Base-by-base conservation (phyloP, 2,329 filamentous ascomycete genomes). In the Botrytis pseudocinerea region DNA sequence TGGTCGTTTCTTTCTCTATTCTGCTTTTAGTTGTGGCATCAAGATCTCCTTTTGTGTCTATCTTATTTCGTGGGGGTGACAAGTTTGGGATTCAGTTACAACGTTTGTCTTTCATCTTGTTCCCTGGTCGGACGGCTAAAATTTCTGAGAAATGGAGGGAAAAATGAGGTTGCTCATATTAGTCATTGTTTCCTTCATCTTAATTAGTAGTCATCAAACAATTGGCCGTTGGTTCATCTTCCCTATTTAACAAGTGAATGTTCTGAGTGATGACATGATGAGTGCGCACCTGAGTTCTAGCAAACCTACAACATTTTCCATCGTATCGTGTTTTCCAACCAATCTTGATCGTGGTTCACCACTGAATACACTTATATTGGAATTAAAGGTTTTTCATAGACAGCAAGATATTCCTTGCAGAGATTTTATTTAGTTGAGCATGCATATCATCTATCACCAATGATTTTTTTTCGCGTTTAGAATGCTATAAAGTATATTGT, bases 271-370 rank as follows among this genome's bases (percentile, higher is more conserved):
- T 51, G 8, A 51, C 20, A 12, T 9, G 4, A 51, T 54, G n/a
- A 54, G 12, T 28, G 25, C n/a, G n/a, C 5, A 2, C 25, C 48
- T 25, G 0, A 12, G 22, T 25, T 25, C 46, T n/a, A 51, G 48
- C 48, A n/a, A 51, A 25, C 10, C 25, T 51, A 8, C 0, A 54
- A 3, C 2, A 16, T 16, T 54, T 28, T 18, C 2, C 6, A 28
- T 8, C n/a, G 14, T 18, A 28, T 18, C 51, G 0, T 16, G 25
- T n/a, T n/a, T 54, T 3, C 14, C 0, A 54, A 4, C 6, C 0
- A 2, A 18, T 5, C 0, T 54, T 1, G 2, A 54, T n/a, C 25
- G 2, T 2, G 16, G 12, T 9, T n/a, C 25, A n/a, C 48, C 48
- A n/a, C 25, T 51, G 10, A 4, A 28, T 16, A 28, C 5, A n/a